phyloP scores from a whole-genome alignment of 1,284 basidiomycete genomes.

The Microbotryum silenes-acaulis region DNA sequence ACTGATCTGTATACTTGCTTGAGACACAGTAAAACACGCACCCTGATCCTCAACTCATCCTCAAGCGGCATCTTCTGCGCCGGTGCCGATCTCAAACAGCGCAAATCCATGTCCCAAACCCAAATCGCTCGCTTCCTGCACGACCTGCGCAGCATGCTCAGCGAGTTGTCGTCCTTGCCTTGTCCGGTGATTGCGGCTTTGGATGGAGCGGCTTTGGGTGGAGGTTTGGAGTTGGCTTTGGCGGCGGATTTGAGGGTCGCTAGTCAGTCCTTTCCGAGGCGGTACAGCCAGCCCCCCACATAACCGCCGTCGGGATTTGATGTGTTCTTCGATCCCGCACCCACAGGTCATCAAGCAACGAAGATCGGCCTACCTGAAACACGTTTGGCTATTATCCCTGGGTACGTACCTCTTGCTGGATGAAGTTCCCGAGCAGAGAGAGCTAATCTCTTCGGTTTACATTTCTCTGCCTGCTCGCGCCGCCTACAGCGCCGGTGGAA shows the following conservation, averaged over 20 bases:
- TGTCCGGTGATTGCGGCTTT: conserved; percentile 87
- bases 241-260: conserved; percentile 83
- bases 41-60: conserved; percentile 69
- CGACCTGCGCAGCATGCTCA: conserved; percentile 64
- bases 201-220: conserved; percentile 85
- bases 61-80: conserved; percentile 75
- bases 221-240: conserved; percentile 77
- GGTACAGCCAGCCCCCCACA: no score
- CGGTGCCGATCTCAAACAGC: conserved; percentile 81
- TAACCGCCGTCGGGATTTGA: not conserved
- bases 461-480: not conserved
- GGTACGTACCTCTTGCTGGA: conserved; percentile 38
- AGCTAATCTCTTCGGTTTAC: not conserved
- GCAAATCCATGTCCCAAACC: conserved; percentile 64
- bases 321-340: not conserved
- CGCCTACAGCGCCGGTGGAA: conserved; percentile 64
- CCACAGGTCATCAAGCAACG: conserved; percentile 53
- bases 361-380: conserved; percentile 79
- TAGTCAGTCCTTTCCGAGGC: conserved; percentile 45
- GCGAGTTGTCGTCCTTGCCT: conserved; percentile 66
- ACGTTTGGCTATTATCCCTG: conserved; percentile 84
- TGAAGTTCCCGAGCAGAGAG: not conserved
- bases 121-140: conserved; percentile 73
- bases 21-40: conserved; percentile 52
- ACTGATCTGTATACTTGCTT: not conserved